Evolutionary conservation across 192 early-diverging fungal species (phyloP).

Genomic region (Coemansia sp.): DNA sequence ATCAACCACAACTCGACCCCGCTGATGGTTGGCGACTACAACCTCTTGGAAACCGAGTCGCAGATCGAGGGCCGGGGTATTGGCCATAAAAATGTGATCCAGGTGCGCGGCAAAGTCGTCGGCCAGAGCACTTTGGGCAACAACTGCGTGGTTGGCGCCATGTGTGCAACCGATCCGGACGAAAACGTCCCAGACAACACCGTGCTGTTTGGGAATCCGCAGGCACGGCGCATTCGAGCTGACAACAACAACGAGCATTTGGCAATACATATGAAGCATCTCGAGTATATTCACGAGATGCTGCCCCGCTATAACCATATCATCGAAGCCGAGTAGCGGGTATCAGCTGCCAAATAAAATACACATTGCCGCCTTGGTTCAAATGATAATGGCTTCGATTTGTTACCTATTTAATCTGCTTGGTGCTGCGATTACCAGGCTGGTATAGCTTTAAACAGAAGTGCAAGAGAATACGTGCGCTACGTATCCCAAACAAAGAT

Average conservation of each 20-base stretch:
- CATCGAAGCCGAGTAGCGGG: constrained; percentile 44
- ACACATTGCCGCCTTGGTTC: too few species aligned
- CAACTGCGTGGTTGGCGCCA: constrained; percentile 42
- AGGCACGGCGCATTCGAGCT: constrained; percentile 21
- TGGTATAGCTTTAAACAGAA: too few species aligned
- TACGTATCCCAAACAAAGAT: too few species aligned
- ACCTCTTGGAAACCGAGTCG: constrained; percentile 40
- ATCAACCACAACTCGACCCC: constrained; percentile 33
- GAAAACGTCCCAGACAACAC: constrained; percentile 45
- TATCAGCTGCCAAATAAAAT: neutral
- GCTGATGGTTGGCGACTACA: constrained; percentile 45
- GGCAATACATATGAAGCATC: constrained; percentile 30
- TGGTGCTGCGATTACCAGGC: too few species aligned
- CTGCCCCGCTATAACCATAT: constrained; percentile 52
- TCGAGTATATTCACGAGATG: constrained; percentile 51
- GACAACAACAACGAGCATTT: constrained; percentile 25
- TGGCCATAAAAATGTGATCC: constrained; percentile 38
- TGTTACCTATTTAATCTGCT: too few species aligned
- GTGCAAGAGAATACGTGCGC: too few species aligned
- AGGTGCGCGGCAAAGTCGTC: constrained; percentile 26
- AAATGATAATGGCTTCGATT: too few species aligned
- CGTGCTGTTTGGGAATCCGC: constrained; percentile 40
- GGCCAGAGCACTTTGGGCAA: constrained; percentile 45
- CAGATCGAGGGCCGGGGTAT: constrained; percentile 41
- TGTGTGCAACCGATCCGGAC: constrained; percentile 21